phyloP scores from a whole-genome alignment of 139 green algal genomes.

The Coelastrella sp. region DNA sequence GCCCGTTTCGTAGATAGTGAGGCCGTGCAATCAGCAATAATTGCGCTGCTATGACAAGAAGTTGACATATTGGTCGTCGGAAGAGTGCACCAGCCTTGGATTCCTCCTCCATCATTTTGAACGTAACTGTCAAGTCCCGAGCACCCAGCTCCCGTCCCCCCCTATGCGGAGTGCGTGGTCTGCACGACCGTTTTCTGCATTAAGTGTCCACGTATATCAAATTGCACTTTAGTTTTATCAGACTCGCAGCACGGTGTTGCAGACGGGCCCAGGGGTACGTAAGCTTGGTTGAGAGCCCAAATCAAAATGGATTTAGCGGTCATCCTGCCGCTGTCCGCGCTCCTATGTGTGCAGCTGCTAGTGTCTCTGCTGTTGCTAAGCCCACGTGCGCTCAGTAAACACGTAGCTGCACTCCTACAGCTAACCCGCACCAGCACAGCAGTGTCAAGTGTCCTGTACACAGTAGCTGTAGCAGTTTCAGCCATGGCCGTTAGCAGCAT shows the following conservation, averaged over 20 bases:
- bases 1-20: too few relatives aligned
- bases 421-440: not conserved
- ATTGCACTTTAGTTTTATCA: too few relatives aligned
- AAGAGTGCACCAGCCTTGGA: too few relatives aligned
- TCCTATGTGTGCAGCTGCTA: not conserved
- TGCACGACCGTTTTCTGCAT: too few relatives aligned
- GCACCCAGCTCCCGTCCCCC: not conserved
- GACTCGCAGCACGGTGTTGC: too few relatives aligned
- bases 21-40: too few relatives aligned
- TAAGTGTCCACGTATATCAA: too few relatives aligned
- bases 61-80: too few relatives aligned
- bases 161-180: too few relatives aligned
- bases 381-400: not conserved
- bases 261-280: too few relatives aligned
- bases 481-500: constrained; percentile 14
- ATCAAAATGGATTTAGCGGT: not conserved
- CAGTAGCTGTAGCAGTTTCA: constrained; percentile 9
- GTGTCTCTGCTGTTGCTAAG: not conserved
- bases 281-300: too few relatives aligned
- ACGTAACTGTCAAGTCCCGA: constrained; percentile 7
- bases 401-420: not conserved
- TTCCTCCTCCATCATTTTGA: not conserved
- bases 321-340: not conserved
- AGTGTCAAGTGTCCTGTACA: constrained; percentile 24
- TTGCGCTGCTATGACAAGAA: too few relatives aligned